phyloP scores from a whole-genome alignment of 192 early-diverging fungal species.

The Paraglomus occultum region DNA sequence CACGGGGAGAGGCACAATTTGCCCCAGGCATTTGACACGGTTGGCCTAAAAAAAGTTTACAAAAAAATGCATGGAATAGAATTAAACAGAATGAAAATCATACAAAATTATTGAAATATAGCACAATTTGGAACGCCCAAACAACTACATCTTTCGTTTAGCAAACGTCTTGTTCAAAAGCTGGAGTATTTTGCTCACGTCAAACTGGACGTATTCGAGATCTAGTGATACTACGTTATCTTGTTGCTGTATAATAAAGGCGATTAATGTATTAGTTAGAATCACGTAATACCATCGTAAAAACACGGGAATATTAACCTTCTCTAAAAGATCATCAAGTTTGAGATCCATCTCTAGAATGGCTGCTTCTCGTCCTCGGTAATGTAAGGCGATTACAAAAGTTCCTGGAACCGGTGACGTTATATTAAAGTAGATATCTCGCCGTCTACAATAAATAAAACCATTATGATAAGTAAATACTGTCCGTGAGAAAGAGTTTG shows the following conservation, averaged over 20 bases:
- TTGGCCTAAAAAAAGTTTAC: not conserved
- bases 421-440: slow-evolving; percentile 89
- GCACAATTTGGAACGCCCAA: slow-evolving; percentile 6
- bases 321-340: slow-evolving; percentile 77
- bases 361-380: slow-evolving; percentile 88
- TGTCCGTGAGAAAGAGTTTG: too few relatives aligned
- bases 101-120: not conserved
- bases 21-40: not conserved
- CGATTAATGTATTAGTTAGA: not conserved
- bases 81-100: not conserved
- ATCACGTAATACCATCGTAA: not conserved
- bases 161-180: slow-evolving; percentile 85
- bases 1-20: slow-evolving; percentile 21
- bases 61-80: slow-evolving; percentile 5
- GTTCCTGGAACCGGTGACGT: slow-evolving; percentile 84
- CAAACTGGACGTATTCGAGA: slow-evolving; percentile 90
- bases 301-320: slow-evolving; percentile 39
- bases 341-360: slow-evolving; percentile 97
- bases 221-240: slow-evolving; percentile 83
- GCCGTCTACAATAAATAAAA: slow-evolving; percentile 43
- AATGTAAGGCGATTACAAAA: slow-evolving; percentile 86
- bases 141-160: slow-evolving; percentile 49
- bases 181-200: slow-evolving; percentile 74
- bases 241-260: slow-evolving; percentile 68
- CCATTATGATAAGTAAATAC: slow-evolving; percentile 7